Percentiles rank a stretch among this genome's conserved stretches.
These are phyloP conservation scores for Rhypophila decipiens DNA, from an alignment of 495 filamentous ascomycete genomes.

Conservation along the genomic window DNA sequence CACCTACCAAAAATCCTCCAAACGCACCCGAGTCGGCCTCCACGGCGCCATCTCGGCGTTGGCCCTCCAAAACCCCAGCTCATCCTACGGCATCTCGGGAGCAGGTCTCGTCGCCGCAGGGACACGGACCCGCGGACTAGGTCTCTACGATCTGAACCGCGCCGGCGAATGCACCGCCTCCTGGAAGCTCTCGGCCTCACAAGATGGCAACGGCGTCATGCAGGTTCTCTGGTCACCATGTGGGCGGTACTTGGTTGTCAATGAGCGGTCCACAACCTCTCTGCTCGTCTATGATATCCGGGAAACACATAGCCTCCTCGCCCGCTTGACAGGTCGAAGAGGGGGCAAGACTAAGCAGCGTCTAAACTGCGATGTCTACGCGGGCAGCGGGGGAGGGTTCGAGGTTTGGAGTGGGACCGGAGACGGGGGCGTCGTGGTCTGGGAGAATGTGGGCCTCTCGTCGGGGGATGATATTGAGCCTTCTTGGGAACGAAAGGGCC, in stretches of 20 bases:
- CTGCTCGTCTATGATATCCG: slow-evolving; percentile 81
- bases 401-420: slow-evolving; percentile 81
- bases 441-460: slow-evolving; percentile 55
- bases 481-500: slow-evolving; percentile 53
- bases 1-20: slow-evolving; percentile 61
- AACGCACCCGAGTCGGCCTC: slow-evolving; percentile 71
- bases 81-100: slow-evolving; percentile 8
- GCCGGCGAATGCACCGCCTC: slow-evolving; percentile 60
- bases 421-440: slow-evolving; percentile 72
- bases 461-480: slow-evolving; percentile 48
- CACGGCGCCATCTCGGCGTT: slow-evolving; percentile 75
- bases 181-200: slow-evolving; percentile 48
- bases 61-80: slow-evolving; percentile 26
- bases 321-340: slow-evolving; percentile 62
- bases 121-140: slow-evolving; percentile 70
- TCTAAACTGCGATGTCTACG: slow-evolving; percentile 65
- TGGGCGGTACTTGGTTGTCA: slow-evolving; percentile 80
- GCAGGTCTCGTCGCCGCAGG: slow-evolving; percentile 68
- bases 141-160: slow-evolving; percentile 66
- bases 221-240: slow-evolving; percentile 76
- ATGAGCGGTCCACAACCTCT: slow-evolving; percentile 71
- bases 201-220: slow-evolving; percentile 62
- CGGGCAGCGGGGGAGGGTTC: slow-evolving; percentile 46
- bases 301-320: slow-evolving; percentile 60
- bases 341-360: slow-evolving; percentile 67